phyloP scores from a whole-genome alignment of 2,329 filamentous ascomycete genomes.

The Neobulgaria alba region DNA sequence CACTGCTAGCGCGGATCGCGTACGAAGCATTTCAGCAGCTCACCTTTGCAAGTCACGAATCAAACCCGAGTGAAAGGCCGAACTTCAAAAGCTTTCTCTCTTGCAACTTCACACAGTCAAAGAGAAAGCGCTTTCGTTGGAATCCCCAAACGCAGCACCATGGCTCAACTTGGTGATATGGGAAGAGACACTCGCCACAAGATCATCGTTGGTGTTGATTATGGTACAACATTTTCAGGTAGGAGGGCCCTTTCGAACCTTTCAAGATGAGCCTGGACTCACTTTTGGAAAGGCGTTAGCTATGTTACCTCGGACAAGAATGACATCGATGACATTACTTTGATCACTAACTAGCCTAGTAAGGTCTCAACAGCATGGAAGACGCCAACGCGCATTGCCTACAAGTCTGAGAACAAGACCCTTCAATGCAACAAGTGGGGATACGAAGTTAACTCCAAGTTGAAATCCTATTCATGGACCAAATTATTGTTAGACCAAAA shows the following conservation, averaged over 20 bases:
- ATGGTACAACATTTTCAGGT: slow-evolving; percentile 15
- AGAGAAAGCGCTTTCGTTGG: no score
- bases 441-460: slow-evolving; percentile 16
- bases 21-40: no score
- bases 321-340: slow-evolving; percentile 37
- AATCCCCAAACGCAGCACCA: no score
- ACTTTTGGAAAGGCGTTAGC: slow-evolving; percentile 8
- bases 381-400: slow-evolving; percentile 5
- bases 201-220: slow-evolving; percentile 4
- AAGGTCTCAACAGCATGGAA: slow-evolving; percentile 1
- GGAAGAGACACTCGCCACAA: neutral
- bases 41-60: no score
- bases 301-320: slow-evolving; percentile 19
- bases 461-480: slow-evolving; percentile 22
- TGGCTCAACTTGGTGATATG: neutral
- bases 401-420: slow-evolving; percentile 1
- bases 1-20: no score
- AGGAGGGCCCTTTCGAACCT: neutral
- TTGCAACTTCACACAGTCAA: no score
- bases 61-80: no score
- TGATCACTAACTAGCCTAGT: slow-evolving; percentile 36
- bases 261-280: neutral
- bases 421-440: slow-evolving; percentile 15
- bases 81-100: no score
- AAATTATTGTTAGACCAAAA: slow-evolving; percentile 20